These are phyloP conservation scores for Hypoxylon sp. DNA, from an alignment of 2,329 filamentous ascomycete genomes.

Conservation along the genomic window DNA sequence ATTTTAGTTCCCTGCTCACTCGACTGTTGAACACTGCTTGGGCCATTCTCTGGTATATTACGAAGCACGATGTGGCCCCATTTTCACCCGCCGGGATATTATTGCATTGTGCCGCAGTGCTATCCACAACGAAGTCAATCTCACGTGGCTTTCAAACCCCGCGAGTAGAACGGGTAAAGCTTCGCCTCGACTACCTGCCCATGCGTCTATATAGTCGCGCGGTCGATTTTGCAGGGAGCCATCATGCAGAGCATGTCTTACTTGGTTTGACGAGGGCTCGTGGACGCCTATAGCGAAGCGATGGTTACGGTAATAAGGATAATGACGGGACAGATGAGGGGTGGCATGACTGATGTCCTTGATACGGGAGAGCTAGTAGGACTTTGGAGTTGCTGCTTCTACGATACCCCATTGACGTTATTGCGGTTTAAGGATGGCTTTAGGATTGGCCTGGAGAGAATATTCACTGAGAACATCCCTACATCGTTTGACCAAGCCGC, in stretches of 20 bases:
- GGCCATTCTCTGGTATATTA: neutral
- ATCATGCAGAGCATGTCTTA: neutral
- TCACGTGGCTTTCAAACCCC: neutral
- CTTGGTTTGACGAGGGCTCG: neutral
- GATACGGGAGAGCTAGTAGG: neutral
- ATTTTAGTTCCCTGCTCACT: constrained; percentile 4
- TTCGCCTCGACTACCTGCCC: neutral
- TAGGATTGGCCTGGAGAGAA: constrained; percentile 3
- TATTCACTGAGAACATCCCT: constrained; percentile 11
- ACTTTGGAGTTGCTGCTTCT: constrained; percentile 16
- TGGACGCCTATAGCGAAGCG: constrained; percentile 1
- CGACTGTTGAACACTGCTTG: neutral
- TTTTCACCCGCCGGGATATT: neutral
- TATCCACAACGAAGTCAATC: neutral
- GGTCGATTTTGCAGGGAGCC: neutral
- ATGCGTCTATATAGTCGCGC: neutral
- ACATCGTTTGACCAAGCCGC: neutral
- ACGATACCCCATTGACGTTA: constrained; percentile 37
- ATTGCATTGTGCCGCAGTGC: neutral
- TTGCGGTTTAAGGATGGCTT: constrained; percentile 12
- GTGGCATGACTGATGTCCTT: constrained; percentile 18
- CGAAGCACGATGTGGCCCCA: neutral
- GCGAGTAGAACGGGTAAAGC: neutral
- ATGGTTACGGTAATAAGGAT: constrained; percentile 24
- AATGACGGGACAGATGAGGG: constrained; percentile 25